Conservation (phyloP, 371 early-diverging fungal genomes). For the Blakeslea trispora region DNA sequence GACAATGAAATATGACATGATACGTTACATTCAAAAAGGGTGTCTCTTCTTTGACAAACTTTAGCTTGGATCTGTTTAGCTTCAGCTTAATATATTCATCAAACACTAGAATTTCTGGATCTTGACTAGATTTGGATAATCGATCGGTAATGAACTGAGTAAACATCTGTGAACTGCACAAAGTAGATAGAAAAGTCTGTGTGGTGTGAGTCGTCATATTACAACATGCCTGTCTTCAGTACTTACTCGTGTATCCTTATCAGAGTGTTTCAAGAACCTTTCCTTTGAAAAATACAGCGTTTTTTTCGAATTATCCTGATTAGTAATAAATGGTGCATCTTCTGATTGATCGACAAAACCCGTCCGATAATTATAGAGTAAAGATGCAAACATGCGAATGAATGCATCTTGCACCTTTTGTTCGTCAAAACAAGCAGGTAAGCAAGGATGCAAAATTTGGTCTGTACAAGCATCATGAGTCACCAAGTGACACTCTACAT, state of each 20-base stretch:
- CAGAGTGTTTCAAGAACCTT: constrained; percentile 63
- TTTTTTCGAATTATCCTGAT: constrained; percentile 17
- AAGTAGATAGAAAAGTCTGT: constrained; percentile 59
- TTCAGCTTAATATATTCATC: constrained; percentile 83
- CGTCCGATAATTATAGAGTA: constrained; percentile 72
- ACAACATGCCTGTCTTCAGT: background rate
- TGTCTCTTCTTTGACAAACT: constrained; percentile 77
- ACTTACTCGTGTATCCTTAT: constrained; percentile 69
- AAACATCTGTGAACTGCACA: constrained; percentile 80
- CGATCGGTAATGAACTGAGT: constrained; percentile 80
- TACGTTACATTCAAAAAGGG: constrained; percentile 67
- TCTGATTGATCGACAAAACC: constrained; percentile 48
- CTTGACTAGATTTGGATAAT: constrained; percentile 60
- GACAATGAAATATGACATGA: too few relatives aligned
- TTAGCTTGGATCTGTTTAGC: constrained; percentile 74
- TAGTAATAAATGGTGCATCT: constrained; percentile 15
- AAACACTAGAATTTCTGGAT: constrained; percentile 79
- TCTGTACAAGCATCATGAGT: constrained; percentile 61
- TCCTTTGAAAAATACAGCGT: constrained; percentile 53
- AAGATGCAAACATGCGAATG: constrained; percentile 76
- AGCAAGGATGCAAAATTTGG: constrained; percentile 59
- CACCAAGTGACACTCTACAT: constrained; percentile 54
- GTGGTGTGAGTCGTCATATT: background rate
- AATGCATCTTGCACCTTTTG: constrained; percentile 69
- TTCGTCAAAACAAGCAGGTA: constrained; percentile 71